Conservation (phyloP, 176 grass and related monocot genomes). For the Aegilops longissima region DNA sequence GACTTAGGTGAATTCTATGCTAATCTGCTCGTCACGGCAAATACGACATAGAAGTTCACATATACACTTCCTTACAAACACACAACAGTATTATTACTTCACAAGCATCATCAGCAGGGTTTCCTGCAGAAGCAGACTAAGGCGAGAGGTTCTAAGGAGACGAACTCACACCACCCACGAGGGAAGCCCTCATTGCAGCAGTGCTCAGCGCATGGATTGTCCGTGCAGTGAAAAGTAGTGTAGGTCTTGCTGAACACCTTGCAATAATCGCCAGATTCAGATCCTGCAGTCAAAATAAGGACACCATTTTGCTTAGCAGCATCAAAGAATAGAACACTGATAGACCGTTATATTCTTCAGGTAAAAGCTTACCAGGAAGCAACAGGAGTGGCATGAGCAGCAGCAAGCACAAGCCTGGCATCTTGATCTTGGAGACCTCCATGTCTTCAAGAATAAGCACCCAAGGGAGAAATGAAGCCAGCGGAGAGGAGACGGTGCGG, state of each 20-base stretch:
- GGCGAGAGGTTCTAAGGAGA: not conserved
- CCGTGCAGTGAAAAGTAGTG: not conserved
- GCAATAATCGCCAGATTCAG: not conserved
- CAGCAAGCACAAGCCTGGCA: slow-evolving; percentile 11
- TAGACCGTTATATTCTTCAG: not conserved
- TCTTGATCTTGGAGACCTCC: not conserved
- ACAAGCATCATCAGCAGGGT: not conserved
- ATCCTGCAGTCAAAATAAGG: not conserved
- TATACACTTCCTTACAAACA: not conserved
- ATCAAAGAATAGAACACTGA: not conserved
- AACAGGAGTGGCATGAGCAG: slow-evolving; percentile 20
- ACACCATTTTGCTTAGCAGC: not conserved
- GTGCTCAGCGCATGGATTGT: not conserved
- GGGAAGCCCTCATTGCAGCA: not conserved
- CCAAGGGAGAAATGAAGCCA: not conserved
- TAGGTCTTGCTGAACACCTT: not conserved
- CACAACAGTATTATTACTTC: not conserved
- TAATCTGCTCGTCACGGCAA: not conserved
- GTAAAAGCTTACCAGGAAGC: not conserved
- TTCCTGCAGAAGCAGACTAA: not conserved
- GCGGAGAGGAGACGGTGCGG: not conserved
- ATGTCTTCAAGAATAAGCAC: not conserved
- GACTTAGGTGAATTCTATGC: not conserved
- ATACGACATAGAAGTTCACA: not conserved
- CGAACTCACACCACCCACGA: not conserved